Conservation (phyloP, 768 basidiomycete species). For the Tylopilus intermedius region DNA sequence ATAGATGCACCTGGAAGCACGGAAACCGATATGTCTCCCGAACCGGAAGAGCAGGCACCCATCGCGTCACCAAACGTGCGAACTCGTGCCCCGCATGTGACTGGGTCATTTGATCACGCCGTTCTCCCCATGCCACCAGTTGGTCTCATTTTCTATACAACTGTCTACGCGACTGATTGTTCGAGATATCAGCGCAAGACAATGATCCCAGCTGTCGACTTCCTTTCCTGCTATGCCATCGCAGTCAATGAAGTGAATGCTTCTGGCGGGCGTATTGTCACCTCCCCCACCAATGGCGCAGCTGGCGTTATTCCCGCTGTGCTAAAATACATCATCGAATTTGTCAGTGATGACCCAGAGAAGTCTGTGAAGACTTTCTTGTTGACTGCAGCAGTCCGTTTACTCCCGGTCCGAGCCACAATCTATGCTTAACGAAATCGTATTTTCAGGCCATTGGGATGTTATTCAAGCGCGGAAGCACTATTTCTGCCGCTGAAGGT, state of each 20-base stretch:
- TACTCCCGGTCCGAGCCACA: neutral
- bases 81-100: constrained; percentile 41
- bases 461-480: constrained; percentile 96
- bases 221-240: constrained; percentile 89
- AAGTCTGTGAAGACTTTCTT: constrained; percentile 86
- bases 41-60: constrained; percentile 5
- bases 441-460: constrained; percentile 73
- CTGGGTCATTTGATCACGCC: constrained; percentile 76
- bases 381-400: constrained; percentile 75
- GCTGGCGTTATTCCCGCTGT: constrained; percentile 92
- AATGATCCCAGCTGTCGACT: constrained; percentile 90
- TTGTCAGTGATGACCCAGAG: constrained; percentile 87
- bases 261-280: constrained; percentile 88
- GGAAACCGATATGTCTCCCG: neutral
- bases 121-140: constrained; percentile 80
- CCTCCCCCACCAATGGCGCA: constrained; percentile 90
- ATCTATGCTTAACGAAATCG: constrained; percentile 6
- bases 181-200: constrained; percentile 57
- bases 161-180: neutral
- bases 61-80: neutral
- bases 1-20: constrained; percentile 23
- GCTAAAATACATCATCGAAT: constrained; percentile 87
- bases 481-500: constrained; percentile 94
- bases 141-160: constrained; percentile 25
- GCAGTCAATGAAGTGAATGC: constrained; percentile 96